A percentile compares a stretch with the other conserved stretches of the same genome.
Conservation (phyloP, 495 filamentous ascomycete genomes). For the Hypoxylon fuscum region DNA sequence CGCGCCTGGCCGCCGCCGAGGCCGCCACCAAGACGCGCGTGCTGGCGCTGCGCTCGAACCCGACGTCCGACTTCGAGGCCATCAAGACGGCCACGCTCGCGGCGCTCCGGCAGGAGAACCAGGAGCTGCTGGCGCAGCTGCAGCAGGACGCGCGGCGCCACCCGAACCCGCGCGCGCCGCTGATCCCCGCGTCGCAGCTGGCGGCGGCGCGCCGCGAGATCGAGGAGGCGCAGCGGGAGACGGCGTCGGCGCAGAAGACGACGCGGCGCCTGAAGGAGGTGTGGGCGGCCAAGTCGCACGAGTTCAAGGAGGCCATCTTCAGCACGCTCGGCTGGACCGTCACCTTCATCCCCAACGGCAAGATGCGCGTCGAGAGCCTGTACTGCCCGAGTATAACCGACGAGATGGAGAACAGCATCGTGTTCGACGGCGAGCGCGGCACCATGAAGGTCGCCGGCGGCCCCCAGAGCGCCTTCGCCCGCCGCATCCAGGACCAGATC, state of each 20-base stretch:
- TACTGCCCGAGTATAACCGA: slow-evolving; percentile 73
- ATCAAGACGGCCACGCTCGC: slow-evolving; percentile 81
- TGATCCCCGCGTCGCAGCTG: slow-evolving; percentile 80
- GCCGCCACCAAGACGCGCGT: slow-evolving; percentile 81
- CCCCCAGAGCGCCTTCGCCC: slow-evolving; percentile 83
- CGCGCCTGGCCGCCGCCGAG: slow-evolving; percentile 76
- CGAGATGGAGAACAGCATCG: slow-evolving; percentile 86
- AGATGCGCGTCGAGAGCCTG: slow-evolving; percentile 83
- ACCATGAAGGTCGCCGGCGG: slow-evolving; percentile 98
- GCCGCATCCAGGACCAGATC: slow-evolving; percentile 81
- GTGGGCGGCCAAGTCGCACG: slow-evolving; percentile 84
- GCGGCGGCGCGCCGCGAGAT: slow-evolving; percentile 77
- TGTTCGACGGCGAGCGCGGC: slow-evolving; percentile 95
- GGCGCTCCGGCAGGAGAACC: slow-evolving; percentile 83
- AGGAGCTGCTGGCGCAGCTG: slow-evolving; percentile 80
- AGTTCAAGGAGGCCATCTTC: slow-evolving; percentile 93
- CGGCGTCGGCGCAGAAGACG: slow-evolving; percentile 86
- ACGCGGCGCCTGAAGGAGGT: slow-evolving; percentile 87
- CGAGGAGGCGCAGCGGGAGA: slow-evolving; percentile 70
- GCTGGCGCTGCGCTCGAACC: slow-evolving; percentile 87
- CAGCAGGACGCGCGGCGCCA: slow-evolving; percentile 54
- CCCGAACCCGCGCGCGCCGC: slow-evolving; percentile 46
- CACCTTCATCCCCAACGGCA: slow-evolving; percentile 91
- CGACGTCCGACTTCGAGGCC: slow-evolving; percentile 81
- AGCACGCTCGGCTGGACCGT: slow-evolving; percentile 90